Conservation (phyloP, 768 basidiomycete species). For the Tricholoma hemisulphureum region DNA sequence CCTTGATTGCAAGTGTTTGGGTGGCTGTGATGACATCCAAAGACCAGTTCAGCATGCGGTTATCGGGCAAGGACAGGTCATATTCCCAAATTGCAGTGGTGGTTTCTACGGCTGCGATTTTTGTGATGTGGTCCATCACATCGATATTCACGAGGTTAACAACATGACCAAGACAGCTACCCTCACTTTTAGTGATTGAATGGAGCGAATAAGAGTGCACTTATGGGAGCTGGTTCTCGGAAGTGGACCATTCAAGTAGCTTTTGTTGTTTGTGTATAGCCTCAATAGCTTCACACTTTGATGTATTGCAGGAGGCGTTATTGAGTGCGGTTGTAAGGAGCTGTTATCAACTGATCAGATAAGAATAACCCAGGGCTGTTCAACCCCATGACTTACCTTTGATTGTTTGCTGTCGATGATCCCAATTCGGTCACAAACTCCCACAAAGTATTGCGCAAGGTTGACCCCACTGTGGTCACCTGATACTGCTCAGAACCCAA, state of each 20-base stretch:
- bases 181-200: no score
- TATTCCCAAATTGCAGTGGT: no score
- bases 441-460: not conserved
- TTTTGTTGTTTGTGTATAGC: conserved; percentile 6
- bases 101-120: no score
- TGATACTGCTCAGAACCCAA: not conserved
- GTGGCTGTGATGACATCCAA: not conserved
- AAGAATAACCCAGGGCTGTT: no score
- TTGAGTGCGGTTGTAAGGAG: conserved; percentile 16
- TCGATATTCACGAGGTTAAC: no score
- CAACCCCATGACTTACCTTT: not conserved
- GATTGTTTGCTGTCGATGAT: not conserved
- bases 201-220: not conserved
- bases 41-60: not conserved
- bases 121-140: no score
- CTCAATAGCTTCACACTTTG: conserved; percentile 14
- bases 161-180: not conserved
- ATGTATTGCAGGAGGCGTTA: conserved; percentile 23
- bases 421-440: not conserved
- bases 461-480: not conserved
- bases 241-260: conserved; percentile 10
- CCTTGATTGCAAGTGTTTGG: not conserved
- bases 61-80: not conserved
- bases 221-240: conserved; percentile 13
- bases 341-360: not conserved